Conservation (phyloP, 768 basidiomycete genomes). For the Erythrobasidium yunnanense region DNA sequence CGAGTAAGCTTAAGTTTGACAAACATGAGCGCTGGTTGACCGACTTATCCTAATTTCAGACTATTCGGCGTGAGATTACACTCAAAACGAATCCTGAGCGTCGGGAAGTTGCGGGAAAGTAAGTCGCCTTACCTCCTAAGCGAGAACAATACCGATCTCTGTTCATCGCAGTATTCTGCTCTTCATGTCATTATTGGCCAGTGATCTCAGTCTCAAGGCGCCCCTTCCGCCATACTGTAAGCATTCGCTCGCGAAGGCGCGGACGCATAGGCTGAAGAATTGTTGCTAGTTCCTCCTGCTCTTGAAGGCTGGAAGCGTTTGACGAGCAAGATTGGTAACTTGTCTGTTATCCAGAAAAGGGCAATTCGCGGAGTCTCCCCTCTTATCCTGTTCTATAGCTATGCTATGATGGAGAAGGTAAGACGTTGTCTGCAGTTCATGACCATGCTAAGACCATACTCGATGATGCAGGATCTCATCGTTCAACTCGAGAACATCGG, state of each 20-base stretch:
- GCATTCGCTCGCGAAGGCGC: neutral
- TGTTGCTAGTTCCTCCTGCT: constrained; percentile 59
- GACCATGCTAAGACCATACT: neutral
- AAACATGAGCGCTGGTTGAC: neutral
- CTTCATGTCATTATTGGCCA: constrained; percentile 67
- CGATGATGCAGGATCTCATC: constrained; percentile 55
- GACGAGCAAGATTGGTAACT: constrained; percentile 66
- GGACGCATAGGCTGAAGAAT: neutral
- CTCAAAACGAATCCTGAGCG: constrained; percentile 78
- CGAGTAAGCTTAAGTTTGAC: neutral
- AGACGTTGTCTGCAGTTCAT: neutral
- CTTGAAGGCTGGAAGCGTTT: constrained; percentile 70
- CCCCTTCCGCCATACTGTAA: constrained; percentile 77
- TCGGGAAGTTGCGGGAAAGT: constrained; percentile 57
- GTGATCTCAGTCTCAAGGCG: constrained; percentile 70
- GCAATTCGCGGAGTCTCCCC: constrained; percentile 71
- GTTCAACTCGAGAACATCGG: constrained; percentile 76
- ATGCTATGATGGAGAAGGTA: constrained; percentile 65
- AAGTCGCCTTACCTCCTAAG: neutral
- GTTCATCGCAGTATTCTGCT: constrained; percentile 70
- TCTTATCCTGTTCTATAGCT: constrained; percentile 76
- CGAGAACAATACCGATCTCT: neutral
- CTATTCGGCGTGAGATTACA: constrained; percentile 74
- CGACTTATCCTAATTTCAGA: constrained; percentile 46
- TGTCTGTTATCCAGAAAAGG: constrained; percentile 79